phyloP scores from a whole-genome alignment of 257 asterid genomes.

The Solanum dulcamara region DNA sequence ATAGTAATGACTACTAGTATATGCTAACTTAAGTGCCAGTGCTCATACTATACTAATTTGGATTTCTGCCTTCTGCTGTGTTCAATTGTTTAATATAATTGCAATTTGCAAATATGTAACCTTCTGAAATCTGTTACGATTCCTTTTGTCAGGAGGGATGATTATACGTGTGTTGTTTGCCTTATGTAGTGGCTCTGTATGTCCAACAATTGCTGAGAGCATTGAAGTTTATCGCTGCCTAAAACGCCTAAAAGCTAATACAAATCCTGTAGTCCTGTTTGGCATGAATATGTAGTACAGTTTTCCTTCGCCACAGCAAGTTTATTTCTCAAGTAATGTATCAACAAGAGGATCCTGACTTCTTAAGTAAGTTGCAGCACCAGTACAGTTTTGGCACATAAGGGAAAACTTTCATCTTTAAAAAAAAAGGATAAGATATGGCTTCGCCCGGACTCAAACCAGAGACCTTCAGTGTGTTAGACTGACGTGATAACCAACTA shows the following conservation, averaged over 20 bases:
- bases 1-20: too few species aligned
- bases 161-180: not conserved
- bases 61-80: not conserved
- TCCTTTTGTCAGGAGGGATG: not conserved
- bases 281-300: not conserved
- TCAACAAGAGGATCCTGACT: not conserved
- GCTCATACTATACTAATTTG: not conserved
- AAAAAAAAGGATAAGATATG: not conserved
- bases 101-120: not conserved
- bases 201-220: not conserved
- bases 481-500: conserved; percentile 87
- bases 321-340: not conserved
- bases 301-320: not conserved
- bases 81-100: not conserved
- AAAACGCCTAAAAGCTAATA: not conserved
- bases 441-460: conserved; percentile 47
- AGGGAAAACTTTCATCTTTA: too few species aligned
- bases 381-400: too few species aligned
- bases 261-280: not conserved
- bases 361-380: not conserved
- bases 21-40: not conserved
- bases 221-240: not conserved
- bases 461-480: conserved; percentile 92
- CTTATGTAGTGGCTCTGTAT: too few species aligned
- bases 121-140: not conserved